These are phyloP conservation scores for Asclepias syriaca DNA, from an alignment of 257 asterid species.

Conservation along the genomic window DNA sequence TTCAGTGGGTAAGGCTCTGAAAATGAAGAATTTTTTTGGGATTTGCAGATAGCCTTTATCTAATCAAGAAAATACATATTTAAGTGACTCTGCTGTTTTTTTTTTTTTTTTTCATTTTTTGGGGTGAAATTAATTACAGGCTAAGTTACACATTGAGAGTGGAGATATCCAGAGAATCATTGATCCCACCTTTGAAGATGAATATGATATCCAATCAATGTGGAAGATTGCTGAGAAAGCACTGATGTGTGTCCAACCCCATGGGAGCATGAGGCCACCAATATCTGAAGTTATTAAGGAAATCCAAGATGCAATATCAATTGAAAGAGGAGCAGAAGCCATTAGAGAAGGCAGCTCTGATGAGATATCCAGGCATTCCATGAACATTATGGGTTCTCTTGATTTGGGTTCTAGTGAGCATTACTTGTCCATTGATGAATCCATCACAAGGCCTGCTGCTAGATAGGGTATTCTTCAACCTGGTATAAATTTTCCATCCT, in stretches of 20 bases:
- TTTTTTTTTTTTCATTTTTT: no score
- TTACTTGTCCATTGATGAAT: constrained; percentile 69
- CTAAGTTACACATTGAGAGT: constrained; percentile 84
- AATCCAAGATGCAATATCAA: constrained; percentile 78
- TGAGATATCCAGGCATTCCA: constrained; percentile 71
- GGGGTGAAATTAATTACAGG: constrained; percentile 31
- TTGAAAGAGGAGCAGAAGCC: constrained; percentile 66
- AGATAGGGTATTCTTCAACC: constrained; percentile 38
- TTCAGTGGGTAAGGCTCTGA: constrained; percentile 75
- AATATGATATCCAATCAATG: constrained; percentile 89
- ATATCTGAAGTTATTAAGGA: constrained; percentile 93
- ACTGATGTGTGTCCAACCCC: constrained; percentile 85
- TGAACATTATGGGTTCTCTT: constrained; percentile 48
- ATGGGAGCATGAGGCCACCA: constrained; percentile 94
- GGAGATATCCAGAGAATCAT: constrained; percentile 96
- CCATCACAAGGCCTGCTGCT: constrained; percentile 69
- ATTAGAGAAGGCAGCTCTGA: constrained; percentile 74
- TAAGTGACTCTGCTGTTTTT: not conserved
- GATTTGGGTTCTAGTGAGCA: constrained; percentile 65
- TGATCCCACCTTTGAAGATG: constrained; percentile 59
- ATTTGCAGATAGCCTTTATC: not conserved
- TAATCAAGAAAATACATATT: not conserved
- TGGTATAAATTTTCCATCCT: not conserved
- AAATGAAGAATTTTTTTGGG: not conserved
- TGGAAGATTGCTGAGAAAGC: constrained; percentile 99